Base-by-base conservation (phyloP, 257 asterid species). In the Salvia hispanica region DNA sequence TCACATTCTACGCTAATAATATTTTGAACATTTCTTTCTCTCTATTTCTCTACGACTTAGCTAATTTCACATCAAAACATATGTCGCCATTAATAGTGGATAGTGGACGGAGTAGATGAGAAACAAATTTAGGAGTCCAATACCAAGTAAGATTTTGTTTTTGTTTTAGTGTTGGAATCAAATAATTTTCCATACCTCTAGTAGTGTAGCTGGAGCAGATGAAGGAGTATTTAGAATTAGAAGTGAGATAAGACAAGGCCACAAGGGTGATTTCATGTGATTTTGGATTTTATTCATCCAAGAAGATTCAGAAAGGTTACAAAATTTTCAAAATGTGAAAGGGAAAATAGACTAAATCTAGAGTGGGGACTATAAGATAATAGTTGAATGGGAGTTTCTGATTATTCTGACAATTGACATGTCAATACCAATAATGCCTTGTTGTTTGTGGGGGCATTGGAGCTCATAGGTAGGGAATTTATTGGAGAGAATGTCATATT, bases 361-460 rank as follows among this genome's bases (percentile, higher is more conserved):
- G 40, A 44, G 50, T 44, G 47, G 48, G 62, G 45, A 5, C 72
- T 63, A 54, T 55, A 42, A 8, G 55, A 67, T 67, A 67, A 65
- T 54, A 21, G 25, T 21, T 21, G 72, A n/a, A 14, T 67, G 9
- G 21, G 54, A 28, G 16, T 28, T 56, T 68, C 34, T 31, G 58
- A 44, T 56, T 2, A 56, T 68, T 68, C 43, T 56, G 65, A 58
- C 43, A 66, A 66, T 11, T 66, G 43, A 40, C 42, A 54, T 21
- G 2, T 21, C 25, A 25, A 16, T 10, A 67, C 25, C 25, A 69
- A 47, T 69, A 11, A 47, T 57, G 39, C 36, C 25, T 21, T 21
- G 18, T 37, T 12, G 40, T 40, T 28, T 14, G 37, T 8, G 53
- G 57, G 73, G 57, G 16, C 64, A 48, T 64, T 50, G 50, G 39